These are phyloP conservation scores for Oidiodendron maius DNA, from an alignment of 495 filamentous ascomycete species.

Conservation along the genomic window DNA sequence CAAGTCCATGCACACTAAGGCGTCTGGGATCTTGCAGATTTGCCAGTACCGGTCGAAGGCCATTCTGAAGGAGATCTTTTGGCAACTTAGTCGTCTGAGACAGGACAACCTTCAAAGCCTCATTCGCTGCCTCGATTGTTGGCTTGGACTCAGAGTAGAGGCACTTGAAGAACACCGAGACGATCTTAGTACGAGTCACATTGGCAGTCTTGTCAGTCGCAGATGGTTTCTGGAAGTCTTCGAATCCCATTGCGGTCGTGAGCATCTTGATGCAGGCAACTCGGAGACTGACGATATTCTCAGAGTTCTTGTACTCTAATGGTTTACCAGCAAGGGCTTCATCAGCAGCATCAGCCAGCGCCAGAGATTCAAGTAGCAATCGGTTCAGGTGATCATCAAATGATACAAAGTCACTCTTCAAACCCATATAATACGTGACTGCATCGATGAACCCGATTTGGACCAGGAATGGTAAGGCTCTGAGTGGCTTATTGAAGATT, in stretches of 20 bases:
- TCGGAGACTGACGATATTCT: constrained; percentile 83
- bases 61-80: constrained; percentile 91
- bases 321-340: constrained; percentile 80
- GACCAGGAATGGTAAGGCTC: constrained; percentile 82
- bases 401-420: constrained; percentile 78
- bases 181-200: constrained; percentile 74
- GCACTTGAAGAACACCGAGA: constrained; percentile 95
- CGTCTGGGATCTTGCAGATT: constrained; percentile 93
- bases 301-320: constrained; percentile 81
- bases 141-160: constrained; percentile 86
- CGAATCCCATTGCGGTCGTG: constrained; percentile 85
- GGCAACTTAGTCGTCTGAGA: constrained; percentile 85
- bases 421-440: constrained; percentile 83
- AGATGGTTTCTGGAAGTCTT: constrained; percentile 53
- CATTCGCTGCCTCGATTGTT: constrained; percentile 91
- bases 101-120: constrained; percentile 77
- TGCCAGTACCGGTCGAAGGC: constrained; percentile 88
- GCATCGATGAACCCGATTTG: constrained; percentile 99
- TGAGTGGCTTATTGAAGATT: constrained; percentile 90
- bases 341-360: constrained; percentile 88
- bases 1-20: constrained; percentile 80
- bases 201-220: constrained; percentile 26
- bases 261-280: constrained; percentile 91
- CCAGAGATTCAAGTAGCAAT: constrained; percentile 85
- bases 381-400: constrained; percentile 89